These are phyloP conservation scores for Moricandia arvensis DNA, from an alignment of 345 rosid genomes.

Conservation along the genomic window DNA sequence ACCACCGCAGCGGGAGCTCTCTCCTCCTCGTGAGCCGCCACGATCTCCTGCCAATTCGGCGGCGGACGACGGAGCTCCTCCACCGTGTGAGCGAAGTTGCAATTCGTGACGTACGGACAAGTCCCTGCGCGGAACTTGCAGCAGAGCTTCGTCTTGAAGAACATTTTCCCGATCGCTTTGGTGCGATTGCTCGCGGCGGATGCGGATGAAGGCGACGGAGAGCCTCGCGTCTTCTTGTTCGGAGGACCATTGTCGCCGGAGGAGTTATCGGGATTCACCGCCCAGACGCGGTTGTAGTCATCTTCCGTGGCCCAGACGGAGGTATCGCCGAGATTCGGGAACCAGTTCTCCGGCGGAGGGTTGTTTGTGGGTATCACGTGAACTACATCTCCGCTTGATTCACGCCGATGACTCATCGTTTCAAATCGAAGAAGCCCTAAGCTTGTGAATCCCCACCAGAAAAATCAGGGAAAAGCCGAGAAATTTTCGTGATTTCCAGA, in stretches of 20 bases:
- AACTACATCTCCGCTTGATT: slow-evolving; percentile 69
- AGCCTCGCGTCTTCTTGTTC: slow-evolving; percentile 59
- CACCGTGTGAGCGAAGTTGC: slow-evolving; percentile 88
- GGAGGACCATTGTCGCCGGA: slow-evolving; percentile 49
- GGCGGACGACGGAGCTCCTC: slow-evolving; percentile 96
- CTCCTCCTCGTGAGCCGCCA: slow-evolving; percentile 47
- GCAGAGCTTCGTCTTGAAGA: slow-evolving; percentile 85
- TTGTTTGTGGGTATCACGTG: slow-evolving; percentile 59
- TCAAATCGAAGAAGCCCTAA: neutral
- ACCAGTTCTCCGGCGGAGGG: slow-evolving; percentile 57
- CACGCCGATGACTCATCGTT: slow-evolving; percentile 62
- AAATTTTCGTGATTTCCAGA: slow-evolving; percentile 31
- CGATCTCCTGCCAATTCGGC: slow-evolving; percentile 90
- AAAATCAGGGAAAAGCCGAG: slow-evolving; percentile 14
- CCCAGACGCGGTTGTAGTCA: slow-evolving; percentile 76
- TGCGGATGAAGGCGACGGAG: slow-evolving; percentile 50
- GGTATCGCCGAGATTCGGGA: slow-evolving; percentile 55
- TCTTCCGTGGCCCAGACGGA: slow-evolving; percentile 93
- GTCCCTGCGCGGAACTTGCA: slow-evolving; percentile 67
- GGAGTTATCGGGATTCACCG: slow-evolving; percentile 33
- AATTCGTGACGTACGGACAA: slow-evolving; percentile 79
- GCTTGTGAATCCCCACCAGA: neutral
- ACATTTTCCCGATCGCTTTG: slow-evolving; percentile 67
- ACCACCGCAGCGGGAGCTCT: slow-evolving; percentile 6
- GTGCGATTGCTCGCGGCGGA: slow-evolving; percentile 40